phyloP scores from a whole-genome alignment of 1,284 basidiomycete genomes.

The Tylopilus sp. region DNA sequence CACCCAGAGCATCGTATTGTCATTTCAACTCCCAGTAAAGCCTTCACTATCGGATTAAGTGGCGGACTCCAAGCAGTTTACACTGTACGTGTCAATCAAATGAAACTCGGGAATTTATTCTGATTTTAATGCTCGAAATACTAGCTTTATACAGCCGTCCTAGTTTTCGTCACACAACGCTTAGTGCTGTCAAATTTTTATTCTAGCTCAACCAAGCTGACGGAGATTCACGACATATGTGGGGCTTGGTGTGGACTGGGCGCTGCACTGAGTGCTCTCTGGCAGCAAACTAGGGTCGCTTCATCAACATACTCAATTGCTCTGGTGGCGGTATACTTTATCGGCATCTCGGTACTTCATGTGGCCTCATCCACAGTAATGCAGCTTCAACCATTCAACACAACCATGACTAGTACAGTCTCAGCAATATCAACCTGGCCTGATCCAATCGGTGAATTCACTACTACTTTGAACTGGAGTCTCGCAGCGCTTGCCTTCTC shows the following conservation, averaged over 20 bases:
- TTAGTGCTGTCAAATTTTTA: neutral
- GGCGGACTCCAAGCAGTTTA: too few relatives aligned
- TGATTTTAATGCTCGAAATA: neutral
- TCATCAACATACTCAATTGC: neutral
- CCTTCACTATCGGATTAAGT: too few relatives aligned
- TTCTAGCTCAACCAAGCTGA: too few relatives aligned
- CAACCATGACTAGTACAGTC: neutral
- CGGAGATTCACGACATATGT: too few relatives aligned
- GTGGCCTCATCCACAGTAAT: conserved; percentile 5
- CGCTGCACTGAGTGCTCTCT: too few relatives aligned
- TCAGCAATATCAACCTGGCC: neutral
- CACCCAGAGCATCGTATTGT: too few relatives aligned
- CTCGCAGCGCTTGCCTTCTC: too few relatives aligned
- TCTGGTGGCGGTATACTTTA: conserved; percentile 3
- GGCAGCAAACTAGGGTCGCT: conserved; percentile 7
- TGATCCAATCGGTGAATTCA: neutral
- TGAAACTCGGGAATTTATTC: neutral
- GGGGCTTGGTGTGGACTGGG: too few relatives aligned
- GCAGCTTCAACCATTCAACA: neutral
- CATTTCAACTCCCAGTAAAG: too few relatives aligned
- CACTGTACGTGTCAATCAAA: neutral
- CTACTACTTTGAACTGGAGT: neutral
- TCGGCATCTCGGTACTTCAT: too few relatives aligned
- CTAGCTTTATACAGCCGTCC: neutral
- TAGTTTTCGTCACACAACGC: conserved; percentile 1